Evolutionary conservation across 2,329 filamentous ascomycete genomes (phyloP).

Genomic region (Aschersonia sp.): DNA sequence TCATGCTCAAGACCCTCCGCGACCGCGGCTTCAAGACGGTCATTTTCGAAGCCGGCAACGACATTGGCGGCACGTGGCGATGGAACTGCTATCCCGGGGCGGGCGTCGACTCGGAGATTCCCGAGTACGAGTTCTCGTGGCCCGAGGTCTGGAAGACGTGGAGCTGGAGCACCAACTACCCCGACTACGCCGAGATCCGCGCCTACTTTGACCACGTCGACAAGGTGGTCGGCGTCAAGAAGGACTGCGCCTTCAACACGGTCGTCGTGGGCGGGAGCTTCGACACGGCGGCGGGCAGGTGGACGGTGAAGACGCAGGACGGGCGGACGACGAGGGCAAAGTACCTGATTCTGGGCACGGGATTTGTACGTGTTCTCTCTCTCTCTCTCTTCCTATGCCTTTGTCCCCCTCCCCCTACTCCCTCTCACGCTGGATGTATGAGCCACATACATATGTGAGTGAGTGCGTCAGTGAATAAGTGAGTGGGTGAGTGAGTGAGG

Average conservation of each 20-base stretch:
- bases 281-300: slow-evolving; percentile 29
- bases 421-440: too few relatives aligned
- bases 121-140: slow-evolving; percentile 37
- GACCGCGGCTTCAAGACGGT: slow-evolving; percentile 31
- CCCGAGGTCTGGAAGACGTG: slow-evolving; percentile 38
- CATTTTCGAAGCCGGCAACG: slow-evolving; percentile 37
- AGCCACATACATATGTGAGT: too few relatives aligned
- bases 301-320: slow-evolving; percentile 33
- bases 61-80: slow-evolving; percentile 38
- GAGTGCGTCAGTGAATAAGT: too few relatives aligned
- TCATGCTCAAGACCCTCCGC: slow-evolving; percentile 35
- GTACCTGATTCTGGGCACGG: slow-evolving; percentile 37
- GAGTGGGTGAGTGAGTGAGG: too few relatives aligned
- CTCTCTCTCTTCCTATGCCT: not conserved
- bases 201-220: slow-evolving; percentile 46
- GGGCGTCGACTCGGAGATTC: slow-evolving; percentile 36
- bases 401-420: not conserved
- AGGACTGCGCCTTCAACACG: slow-evolving; percentile 41
- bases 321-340: slow-evolving; percentile 33
- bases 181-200: slow-evolving; percentile 34
- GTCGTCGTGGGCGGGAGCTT: slow-evolving; percentile 37
- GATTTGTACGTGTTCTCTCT: slow-evolving; percentile 22
- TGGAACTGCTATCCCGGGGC: slow-evolving; percentile 43
- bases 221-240: slow-evolving; percentile 36
- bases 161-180: slow-evolving; percentile 40